Evolutionary conservation across 257 asterid genomes (phyloP).

Genomic region (Petunia axillaris): DNA sequence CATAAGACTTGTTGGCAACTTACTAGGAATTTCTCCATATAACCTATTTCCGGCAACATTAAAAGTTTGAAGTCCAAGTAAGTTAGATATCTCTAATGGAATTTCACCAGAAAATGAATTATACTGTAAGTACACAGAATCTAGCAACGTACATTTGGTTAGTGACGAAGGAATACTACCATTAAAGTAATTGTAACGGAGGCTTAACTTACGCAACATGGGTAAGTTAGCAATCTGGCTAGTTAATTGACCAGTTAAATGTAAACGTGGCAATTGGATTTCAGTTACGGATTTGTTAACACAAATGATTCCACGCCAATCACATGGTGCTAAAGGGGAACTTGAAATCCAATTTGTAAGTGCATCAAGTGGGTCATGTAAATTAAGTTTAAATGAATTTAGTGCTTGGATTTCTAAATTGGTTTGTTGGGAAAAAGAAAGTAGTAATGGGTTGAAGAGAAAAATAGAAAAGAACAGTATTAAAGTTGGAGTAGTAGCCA

Average conservation of each 20-base stretch:
- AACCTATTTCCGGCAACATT: slow-evolving; percentile 59
- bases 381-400: slow-evolving; percentile 42
- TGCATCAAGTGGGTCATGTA: slow-evolving; percentile 60
- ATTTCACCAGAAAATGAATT: slow-evolving; percentile 56
- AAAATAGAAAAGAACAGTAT: slow-evolving; percentile 28
- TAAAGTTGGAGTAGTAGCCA: slow-evolving; percentile 23
- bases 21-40: slow-evolving; percentile 41
- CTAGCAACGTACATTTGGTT: slow-evolving; percentile 47
- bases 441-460: slow-evolving; percentile 14
- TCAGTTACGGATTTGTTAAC: slow-evolving; percentile 44
- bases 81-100: slow-evolving; percentile 39
- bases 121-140: slow-evolving; percentile 52
- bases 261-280: slow-evolving; percentile 59
- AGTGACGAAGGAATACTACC: slow-evolving; percentile 61
- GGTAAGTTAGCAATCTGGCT: slow-evolving; percentile 52
- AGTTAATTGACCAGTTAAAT: slow-evolving; percentile 52
- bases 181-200: slow-evolving; percentile 58
- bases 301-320: slow-evolving; percentile 71
- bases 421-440: slow-evolving; percentile 32
- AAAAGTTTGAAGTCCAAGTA: slow-evolving; percentile 48
- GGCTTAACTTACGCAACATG: slow-evolving; percentile 63
- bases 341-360: slow-evolving; percentile 53
- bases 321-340: slow-evolving; percentile 69
- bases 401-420: slow-evolving; percentile 60
- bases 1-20: slow-evolving; percentile 24